Base-by-base conservation (phyloP, 1,284 basidiomycete species). In the Leccinum subrobustum region DNA sequence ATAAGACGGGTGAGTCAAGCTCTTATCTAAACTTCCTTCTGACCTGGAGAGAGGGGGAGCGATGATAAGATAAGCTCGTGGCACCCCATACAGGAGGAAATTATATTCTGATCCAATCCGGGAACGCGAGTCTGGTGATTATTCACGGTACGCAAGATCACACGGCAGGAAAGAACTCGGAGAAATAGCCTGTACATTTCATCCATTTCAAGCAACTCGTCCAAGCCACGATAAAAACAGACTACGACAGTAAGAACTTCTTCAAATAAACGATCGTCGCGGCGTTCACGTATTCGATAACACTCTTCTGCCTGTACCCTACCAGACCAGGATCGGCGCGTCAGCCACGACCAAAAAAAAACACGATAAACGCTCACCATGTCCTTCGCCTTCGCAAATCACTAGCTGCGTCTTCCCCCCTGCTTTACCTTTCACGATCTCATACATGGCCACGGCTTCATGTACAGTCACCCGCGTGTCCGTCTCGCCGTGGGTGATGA, bases 241-340 rank as follows among this genome's bases (percentile, higher is more conserved):
- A 60, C 60, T 61, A 64, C 5, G 61, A 66, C n/a, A 72, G 52
- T 56, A 78, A 58, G 60, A 64, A 72, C 55, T 68, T 67, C 66
- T 75, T 71, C 58, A 76, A 56, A 60, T 78, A 77, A 25, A 67
- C 63, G 39, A 75, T 65, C 50, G 72, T 74, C 25, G 75, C 70
- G 4, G 74, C 76, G 25, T 77, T 76, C 54, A 72, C 69, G 39
- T 73, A 78, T 59, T 77, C 77, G 20, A 77, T 76, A 27, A 77
- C 75, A 51, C 70, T 76, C 71, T 78, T 78, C 57, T 77, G 75
- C 63, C 64, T 77, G 64, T 78, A 78, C 11, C 76, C 77, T 77
- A 60, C 8, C 58, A 6, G 3, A 57, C 33, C 11, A 25, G 33
- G 37, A 12, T 52, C 4, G 4, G 6, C 60, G 48, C 14, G 48